Conservation (phyloP, 805 yeast genomes). For the Debaryomyces prosopidis region DNA sequence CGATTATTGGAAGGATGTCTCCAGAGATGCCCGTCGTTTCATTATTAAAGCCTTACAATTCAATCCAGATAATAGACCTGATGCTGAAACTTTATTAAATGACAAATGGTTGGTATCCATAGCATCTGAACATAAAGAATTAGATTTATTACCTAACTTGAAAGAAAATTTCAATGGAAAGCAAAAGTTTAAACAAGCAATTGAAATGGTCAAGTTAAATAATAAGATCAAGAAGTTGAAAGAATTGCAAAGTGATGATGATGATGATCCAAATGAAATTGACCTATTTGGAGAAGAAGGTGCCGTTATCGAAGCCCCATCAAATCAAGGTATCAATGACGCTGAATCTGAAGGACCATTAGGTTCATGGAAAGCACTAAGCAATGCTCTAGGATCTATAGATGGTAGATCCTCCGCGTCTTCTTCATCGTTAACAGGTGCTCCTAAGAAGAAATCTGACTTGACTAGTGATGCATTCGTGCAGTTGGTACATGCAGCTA, state of each 20-base stretch:
- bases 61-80: slow-evolving; percentile 67
- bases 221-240: slow-evolving; percentile 76
- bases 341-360: slow-evolving; percentile 12
- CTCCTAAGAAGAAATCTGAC: slow-evolving; percentile 29
- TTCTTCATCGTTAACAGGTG: slow-evolving; percentile 17
- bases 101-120: slow-evolving; percentile 73
- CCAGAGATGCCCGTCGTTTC: slow-evolving; percentile 77
- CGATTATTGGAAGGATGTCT: slow-evolving; percentile 82
- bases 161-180: slow-evolving; percentile 82
- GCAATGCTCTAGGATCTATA: slow-evolving; percentile 21
- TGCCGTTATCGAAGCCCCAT: slow-evolving; percentile 1
- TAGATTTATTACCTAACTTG: slow-evolving; percentile 80
- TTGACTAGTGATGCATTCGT: slow-evolving; percentile 60
- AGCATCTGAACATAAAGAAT: slow-evolving; percentile 45
- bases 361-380: slow-evolving; percentile 29
- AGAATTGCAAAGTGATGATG: slow-evolving; percentile 57
- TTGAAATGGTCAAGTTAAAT: slow-evolving; percentile 78
- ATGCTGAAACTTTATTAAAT: slow-evolving; percentile 59
- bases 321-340: neutral
- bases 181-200: slow-evolving; percentile 79
- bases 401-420: slow-evolving; percentile 20
- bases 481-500: slow-evolving; percentile 69
- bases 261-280: slow-evolving; percentile 51
- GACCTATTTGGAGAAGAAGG: slow-evolving; percentile 40
- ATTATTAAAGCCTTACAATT: slow-evolving; percentile 69